phyloP scores from a whole-genome alignment of 257 asterid species.

The Solanum pinnatisectum region DNA sequence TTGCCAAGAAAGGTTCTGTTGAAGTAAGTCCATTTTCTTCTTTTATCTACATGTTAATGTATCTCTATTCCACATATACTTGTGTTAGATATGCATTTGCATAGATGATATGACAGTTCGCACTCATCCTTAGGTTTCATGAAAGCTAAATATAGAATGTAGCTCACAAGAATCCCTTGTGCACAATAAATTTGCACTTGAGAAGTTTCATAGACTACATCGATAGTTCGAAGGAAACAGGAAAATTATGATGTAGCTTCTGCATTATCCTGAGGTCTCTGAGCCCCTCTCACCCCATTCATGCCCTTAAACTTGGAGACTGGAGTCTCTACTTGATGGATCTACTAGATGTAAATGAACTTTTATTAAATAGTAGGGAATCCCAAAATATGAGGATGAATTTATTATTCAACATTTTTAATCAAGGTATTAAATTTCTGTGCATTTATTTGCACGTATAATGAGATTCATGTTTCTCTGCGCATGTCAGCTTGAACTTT shows the following conservation, averaged over 20 bases:
- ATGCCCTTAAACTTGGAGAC: neutral
- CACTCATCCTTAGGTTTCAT: neutral
- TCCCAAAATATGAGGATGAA: neutral
- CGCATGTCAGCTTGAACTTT: neutral
- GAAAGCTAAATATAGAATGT: neutral
- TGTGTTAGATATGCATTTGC: neutral
- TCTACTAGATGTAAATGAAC: neutral
- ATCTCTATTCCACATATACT: neutral
- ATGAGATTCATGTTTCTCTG: neutral
- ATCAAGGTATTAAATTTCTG: neutral
- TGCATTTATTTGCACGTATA: neutral
- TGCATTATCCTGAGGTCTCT: neutral
- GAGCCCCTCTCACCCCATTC: neutral
- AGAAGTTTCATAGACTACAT: neutral
- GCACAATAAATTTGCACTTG: neutral
- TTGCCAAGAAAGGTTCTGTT: constrained; percentile 87
- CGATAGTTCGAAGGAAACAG: neutral
- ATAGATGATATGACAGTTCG: neutral
- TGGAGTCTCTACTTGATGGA: neutral
- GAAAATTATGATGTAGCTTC: neutral
- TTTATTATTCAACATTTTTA: neutral
- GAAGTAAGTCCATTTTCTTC: constrained; percentile 43
- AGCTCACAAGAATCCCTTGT: neutral
- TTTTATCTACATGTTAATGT: neutral
- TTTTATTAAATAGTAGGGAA: no score